Conservation (phyloP, 129 eudicot species). For the Cynara cardunculus region DNA sequence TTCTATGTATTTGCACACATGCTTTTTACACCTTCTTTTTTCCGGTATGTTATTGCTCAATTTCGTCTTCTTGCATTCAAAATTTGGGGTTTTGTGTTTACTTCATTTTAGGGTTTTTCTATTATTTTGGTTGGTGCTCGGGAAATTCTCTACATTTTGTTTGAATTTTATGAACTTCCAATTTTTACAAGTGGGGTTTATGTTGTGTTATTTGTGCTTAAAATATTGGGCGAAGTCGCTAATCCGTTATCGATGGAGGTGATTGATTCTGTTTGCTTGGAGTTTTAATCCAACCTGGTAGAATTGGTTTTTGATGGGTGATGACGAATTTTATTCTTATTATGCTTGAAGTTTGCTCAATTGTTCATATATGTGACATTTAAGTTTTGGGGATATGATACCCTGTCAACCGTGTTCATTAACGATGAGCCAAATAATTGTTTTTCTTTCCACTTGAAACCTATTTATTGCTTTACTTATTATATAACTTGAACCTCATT, state of each 20-base stretch:
- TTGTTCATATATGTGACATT: neutral
- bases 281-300: neutral
- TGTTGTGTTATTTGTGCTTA: neutral
- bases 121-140: neutral
- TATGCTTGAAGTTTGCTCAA: neutral
- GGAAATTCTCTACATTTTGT: neutral
- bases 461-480: neutral
- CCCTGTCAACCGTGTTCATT: neutral
- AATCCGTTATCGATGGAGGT: neutral
- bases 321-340: neutral
- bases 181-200: neutral
- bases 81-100: neutral
- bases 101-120: neutral
- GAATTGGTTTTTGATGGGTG: neutral
- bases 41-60: neutral
- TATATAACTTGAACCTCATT: neutral
- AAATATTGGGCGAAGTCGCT: neutral
- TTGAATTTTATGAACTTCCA: neutral
- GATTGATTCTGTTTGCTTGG: slow-evolving; percentile 1
- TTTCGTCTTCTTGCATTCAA: neutral
- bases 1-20: neutral
- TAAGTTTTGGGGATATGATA: neutral
- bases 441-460: neutral
- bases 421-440: neutral
- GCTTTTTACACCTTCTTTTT: neutral